These are phyloP conservation scores for Alloascoidea hylecoeti DNA, from an alignment of 805 yeast genomes.

Conservation along the genomic window DNA sequence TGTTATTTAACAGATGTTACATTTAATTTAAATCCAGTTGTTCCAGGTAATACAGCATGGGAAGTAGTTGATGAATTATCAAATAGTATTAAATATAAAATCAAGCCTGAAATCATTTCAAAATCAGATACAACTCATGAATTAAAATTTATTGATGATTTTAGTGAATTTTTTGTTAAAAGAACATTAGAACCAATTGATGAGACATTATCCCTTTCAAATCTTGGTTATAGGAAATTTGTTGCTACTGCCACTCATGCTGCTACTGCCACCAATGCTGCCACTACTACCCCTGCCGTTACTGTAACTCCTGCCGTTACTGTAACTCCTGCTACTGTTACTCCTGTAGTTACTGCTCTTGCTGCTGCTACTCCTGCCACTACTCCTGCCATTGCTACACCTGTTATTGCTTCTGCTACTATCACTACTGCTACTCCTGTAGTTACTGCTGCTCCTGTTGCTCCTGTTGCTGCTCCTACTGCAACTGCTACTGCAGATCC, in stretches of 20 bases:
- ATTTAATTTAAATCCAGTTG: neutral
- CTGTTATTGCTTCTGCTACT: conserved; percentile 2
- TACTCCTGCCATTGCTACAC: conserved; percentile 3
- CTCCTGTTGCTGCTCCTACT: conserved; percentile 3
- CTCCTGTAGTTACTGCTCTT: conserved; percentile 5
- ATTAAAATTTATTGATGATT: neutral
- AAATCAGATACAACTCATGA: neutral
- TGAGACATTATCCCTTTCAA: neutral
- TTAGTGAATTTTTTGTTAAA: neutral
- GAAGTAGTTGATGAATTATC: neutral
- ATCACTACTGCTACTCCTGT: conserved; percentile 2
- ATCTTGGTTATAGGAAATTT: neutral
- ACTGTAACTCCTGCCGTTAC: conserved; percentile 2
- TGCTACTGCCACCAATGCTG: neutral
- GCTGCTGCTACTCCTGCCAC: conserved; percentile 6
- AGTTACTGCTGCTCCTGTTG: conserved; percentile 1
- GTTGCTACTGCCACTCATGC: conserved; percentile 2
- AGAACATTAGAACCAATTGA: neutral
- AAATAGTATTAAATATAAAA: neutral
- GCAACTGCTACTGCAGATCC: conserved; percentile 3
- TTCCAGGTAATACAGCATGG: neutral
- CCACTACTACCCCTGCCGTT: neutral
- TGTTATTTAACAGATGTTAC: neutral
- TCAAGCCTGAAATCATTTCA: conserved; percentile 1
- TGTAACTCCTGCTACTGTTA: conserved; percentile 2